Base-by-base conservation (phyloP, 352 stramenopile species). In the Pythium plurisporium region DNA sequence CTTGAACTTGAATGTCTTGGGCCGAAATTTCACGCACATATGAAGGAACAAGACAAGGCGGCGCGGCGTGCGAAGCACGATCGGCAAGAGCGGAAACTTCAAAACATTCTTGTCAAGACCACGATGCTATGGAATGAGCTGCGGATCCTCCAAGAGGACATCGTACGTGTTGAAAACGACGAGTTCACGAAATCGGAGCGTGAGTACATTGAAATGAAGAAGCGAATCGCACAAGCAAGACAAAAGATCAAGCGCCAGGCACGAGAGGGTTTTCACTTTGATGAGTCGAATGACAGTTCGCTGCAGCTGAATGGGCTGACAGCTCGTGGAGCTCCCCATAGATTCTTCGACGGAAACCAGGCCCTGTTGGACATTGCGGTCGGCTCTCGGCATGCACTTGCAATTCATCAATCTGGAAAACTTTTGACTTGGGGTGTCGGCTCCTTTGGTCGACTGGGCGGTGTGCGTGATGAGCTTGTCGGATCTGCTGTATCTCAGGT, bases 1-100 rank as follows among this genome's bases (percentile, higher is more conserved):
- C 75, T 92, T 0, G 82, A 92, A 48, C 19, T 88, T 17, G 82
- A 92, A 30, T 91, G 80, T 23, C 51, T 91, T 29, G 82, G 79
- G 2, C 53, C 51, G 0, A 73, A 70, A 38, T 92, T 91, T 20
- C 79, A 89, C 49, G 47, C 68, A 0, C 67, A 88, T 45, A 74
- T 92, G 72, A 90, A 89, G 40, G 66, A 79, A 2, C 74, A 89
- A 50, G 82, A 92, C 46, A 74, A 76, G 27, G 49, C 80, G 8
- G 70, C 73, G 12, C 60, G 76, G 17, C 64, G 62, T 11, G 67
- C 80, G 29, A 77, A 70, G 17, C 80, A 86, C 22, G 76, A 86
- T 19, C 74, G 71, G 5, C 69, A 70, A 9, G 75, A 86, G 9
- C 71, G 58, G 6, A 59, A 64, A 10, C 30, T 84, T 37, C 55